A percentile compares a stretch with the other conserved stretches of the same genome.
phyloP scores from a whole-genome alignment of 192 early-diverging fungal species.

The Backusella parvicylindrica region DNA sequence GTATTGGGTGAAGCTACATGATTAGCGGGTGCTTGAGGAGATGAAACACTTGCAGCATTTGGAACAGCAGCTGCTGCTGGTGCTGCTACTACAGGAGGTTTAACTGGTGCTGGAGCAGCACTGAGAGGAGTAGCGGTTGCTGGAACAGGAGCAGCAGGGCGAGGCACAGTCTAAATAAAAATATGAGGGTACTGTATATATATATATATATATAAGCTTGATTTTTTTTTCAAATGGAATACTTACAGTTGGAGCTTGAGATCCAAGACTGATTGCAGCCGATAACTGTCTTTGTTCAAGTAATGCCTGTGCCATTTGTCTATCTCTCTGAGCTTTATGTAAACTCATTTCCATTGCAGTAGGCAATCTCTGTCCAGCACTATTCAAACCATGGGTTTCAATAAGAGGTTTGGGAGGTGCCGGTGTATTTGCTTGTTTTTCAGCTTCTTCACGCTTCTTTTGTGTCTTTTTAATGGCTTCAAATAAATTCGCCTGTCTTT shows the following conservation, averaged over 20 bases:
- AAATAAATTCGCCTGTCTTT: conserved; percentile 51
- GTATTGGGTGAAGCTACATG: background rate
- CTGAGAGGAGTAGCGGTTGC: background rate
- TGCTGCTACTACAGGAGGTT: background rate
- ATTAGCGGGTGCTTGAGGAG: background rate
- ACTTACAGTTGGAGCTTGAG: conserved; percentile 28
- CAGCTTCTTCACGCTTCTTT: conserved; percentile 52
- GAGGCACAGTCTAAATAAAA: background rate
- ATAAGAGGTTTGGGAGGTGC: conserved; percentile 38
- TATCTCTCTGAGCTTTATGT: conserved; percentile 48
- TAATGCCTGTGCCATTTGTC: conserved; percentile 44
- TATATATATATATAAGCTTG: background rate
- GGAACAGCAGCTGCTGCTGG: background rate
- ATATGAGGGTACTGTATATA: background rate
- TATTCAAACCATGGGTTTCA: conserved; percentile 32
- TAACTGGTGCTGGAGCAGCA: background rate
- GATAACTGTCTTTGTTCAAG: conserved; percentile 47
- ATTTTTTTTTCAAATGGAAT: conserved; percentile 19
- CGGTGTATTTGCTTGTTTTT: conserved; percentile 31
- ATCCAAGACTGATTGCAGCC: conserved; percentile 35
- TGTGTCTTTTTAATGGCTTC: conserved; percentile 59
- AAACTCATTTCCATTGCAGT: conserved; percentile 54
- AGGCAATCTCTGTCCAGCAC: conserved; percentile 25
- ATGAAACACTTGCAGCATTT: conserved; percentile 11
- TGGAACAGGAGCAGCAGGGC: conserved; percentile 20